These are phyloP conservation scores for Xenoacremonium recifei DNA, from an alignment of 2,329 filamentous ascomycete genomes.

Conservation along the genomic window DNA sequence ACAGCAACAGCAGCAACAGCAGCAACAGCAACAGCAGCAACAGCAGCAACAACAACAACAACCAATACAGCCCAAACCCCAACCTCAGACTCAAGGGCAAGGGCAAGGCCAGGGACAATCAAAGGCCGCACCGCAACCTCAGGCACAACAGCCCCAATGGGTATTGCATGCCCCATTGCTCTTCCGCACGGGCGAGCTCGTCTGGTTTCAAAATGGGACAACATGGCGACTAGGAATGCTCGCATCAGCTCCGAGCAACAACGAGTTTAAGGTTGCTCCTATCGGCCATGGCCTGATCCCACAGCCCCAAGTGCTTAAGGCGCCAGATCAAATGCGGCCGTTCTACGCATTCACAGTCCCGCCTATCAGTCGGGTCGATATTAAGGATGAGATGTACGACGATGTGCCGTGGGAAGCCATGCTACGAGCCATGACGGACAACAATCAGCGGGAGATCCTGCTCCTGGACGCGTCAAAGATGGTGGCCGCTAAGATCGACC, in stretches of 20 bases:
- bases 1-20: conserved; percentile 12
- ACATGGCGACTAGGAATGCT: conserved; percentile 51
- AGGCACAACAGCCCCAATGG: conserved; percentile 24
- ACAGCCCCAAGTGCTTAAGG: conserved; percentile 38
- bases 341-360: conserved; percentile 53
- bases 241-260: conserved; percentile 27
- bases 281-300: conserved; percentile 38
- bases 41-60: conserved; percentile 10
- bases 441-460: conserved; percentile 39
- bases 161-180: conserved; percentile 34
- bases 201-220: conserved; percentile 48
- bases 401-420: conserved; percentile 42
- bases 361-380: conserved; percentile 35
- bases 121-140: conserved; percentile 1
- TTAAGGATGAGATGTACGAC: conserved; percentile 40
- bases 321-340: conserved; percentile 43
- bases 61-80: conserved; percentile 19
- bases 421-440: conserved; percentile 33
- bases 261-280: conserved; percentile 38
- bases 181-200: conserved; percentile 48
- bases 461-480: conserved; percentile 51
- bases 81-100: conserved; percentile 17
- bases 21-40: conserved; percentile 16
- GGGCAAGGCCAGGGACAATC: no score
- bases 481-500: conserved; percentile 47